phyloP scores from a whole-genome alignment of 352 stramenopile species.

The Blastocystis hominis region DNA sequence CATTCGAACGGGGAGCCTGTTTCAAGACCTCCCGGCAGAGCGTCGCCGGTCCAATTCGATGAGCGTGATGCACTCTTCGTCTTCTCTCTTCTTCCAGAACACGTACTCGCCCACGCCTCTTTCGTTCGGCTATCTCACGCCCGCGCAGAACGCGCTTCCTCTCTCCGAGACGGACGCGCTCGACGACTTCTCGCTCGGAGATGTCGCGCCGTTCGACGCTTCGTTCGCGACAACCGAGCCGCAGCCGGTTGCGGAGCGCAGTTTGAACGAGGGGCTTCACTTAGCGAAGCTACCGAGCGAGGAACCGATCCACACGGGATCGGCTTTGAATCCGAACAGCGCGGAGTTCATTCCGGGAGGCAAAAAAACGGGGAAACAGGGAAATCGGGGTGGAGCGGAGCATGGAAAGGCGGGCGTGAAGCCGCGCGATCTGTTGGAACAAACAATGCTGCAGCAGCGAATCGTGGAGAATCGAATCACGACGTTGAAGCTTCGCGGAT shows the following conservation, averaged over 20 bases:
- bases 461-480: not conserved
- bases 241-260: no score
- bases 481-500: slow-evolving; percentile 6
- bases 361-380: not conserved
- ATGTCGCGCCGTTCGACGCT: not conserved
- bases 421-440: not conserved
- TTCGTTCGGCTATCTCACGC: no score
- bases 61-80: no score
- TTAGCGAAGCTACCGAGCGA: not conserved
- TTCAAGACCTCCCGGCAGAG: no score
- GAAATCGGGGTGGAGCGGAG: not conserved
- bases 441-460: not conserved
- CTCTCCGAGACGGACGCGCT: no score
- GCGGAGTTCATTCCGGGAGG: not conserved
- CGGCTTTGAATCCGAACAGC: not conserved
- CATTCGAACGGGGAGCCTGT: no score
- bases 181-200: not conserved
- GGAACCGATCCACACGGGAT: not conserved
- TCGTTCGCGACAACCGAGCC: no score
- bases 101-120: no score
- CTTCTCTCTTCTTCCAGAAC: no score
- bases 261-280: no score
- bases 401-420: not conserved
- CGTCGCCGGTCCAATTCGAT: no score
- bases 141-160: no score